phyloP scores from a whole-genome alignment of 805 yeast species.

The Teunomyces kruisii region DNA sequence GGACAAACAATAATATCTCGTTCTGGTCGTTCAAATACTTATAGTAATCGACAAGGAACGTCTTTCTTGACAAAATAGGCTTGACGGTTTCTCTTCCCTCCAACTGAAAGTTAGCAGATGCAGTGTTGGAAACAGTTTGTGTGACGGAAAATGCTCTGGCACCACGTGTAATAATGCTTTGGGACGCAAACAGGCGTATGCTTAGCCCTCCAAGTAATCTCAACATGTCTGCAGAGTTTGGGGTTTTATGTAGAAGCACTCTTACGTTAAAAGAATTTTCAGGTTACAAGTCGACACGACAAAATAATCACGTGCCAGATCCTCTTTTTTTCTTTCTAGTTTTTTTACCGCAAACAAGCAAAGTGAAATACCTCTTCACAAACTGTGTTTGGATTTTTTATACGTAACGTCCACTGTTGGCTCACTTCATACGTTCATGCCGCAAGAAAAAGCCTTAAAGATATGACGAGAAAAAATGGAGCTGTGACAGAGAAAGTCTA shows the following conservation, averaged over 20 bases:
- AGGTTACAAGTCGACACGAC: not conserved
- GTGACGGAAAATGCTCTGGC: slow-evolving; percentile 7
- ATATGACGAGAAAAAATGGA: slow-evolving; percentile 3
- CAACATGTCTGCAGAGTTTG: not conserved
- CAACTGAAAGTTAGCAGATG: slow-evolving; percentile 7
- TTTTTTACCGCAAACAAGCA: not conserved
- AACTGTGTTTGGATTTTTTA: slow-evolving; percentile 1
- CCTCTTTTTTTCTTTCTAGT: not conserved
- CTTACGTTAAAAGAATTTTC: not conserved
- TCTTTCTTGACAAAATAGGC: slow-evolving; percentile 72
- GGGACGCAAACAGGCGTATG: slow-evolving; percentile 1
- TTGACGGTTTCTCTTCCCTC: slow-evolving; percentile 52
- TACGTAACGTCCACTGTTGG: not conserved
- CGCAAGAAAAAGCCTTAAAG: not conserved
- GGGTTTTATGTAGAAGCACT: not conserved
- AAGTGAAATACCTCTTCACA: not conserved
- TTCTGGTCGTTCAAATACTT: slow-evolving; percentile 64
- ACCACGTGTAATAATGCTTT: not conserved
- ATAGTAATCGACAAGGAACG: slow-evolving; percentile 80
- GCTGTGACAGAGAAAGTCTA: not conserved
- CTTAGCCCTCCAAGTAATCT: slow-evolving; percentile 2
- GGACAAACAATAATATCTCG: slow-evolving; percentile 74
- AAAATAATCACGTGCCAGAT: not conserved
- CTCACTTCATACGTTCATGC: slow-evolving; percentile 1
- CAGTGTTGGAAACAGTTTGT: not conserved